Base-by-base conservation (phyloP, 2,329 filamentous ascomycete species). In the Colletotrichum endophyticum region DNA sequence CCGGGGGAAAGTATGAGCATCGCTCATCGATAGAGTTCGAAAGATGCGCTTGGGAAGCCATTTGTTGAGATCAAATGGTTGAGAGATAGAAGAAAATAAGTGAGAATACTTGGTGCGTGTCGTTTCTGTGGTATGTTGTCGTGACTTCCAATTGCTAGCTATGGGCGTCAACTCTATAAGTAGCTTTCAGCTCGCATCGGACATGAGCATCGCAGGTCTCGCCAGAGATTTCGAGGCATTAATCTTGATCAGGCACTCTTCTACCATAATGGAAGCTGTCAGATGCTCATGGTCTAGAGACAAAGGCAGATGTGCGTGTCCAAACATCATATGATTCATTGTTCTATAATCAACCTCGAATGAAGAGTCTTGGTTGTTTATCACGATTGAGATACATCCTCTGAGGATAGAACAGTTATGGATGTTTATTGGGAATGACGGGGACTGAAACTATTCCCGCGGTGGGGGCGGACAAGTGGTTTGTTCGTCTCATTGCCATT, bases 301-400 rank as follows among this genome's bases (percentile, higher is more conserved):
- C 44, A 53, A 53, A 1, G 44, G 6, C n/a, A 53, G 12, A 22
- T 13, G n/a, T 13, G n/a, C n/a, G 4, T 53, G 6, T 13, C 2
- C 44, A 22, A 53, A 4, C n/a, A 13, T 53, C 4, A 8, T 22
- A 6, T 22, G n/a, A 22, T 53, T 53, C 44, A 53, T 53, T 53
- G n/a, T 53, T 22, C n/a, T 25, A 13, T 53, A 7, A 22, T 53
- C 44, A 53, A 22, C n/a, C 6, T 22, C 3, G 2, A 5, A 13
- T 1, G 22, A 53, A 22, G 44, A 13, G 1, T 3, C 1, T 5
- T 53, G 6, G 12, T 22, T 0, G 2, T 5, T 5, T 5, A 22
- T 2, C n/a, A 8, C 3, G 2, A 13, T 13, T 7, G 1, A 4
- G 13, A 8, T 22, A 8, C 11, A 22, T 11, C 6, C 2, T 53